phyloP scores from a whole-genome alignment of 192 early-diverging fungal genomes.

The Lunasporangiospora selenospora region DNA sequence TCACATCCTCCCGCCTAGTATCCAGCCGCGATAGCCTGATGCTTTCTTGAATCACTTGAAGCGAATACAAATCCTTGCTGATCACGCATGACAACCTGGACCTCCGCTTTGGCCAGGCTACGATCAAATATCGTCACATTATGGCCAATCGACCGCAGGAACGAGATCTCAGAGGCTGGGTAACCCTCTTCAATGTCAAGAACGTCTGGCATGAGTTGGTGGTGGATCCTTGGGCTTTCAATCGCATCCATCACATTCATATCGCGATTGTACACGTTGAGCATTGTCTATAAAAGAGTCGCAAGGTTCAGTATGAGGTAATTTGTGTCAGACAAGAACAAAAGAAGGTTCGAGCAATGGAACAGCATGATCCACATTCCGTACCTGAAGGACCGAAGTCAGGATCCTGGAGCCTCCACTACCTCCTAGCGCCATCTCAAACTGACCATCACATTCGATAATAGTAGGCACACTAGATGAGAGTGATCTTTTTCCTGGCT shows the following conservation, averaged over 20 bases:
- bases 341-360: too few relatives aligned
- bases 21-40: slow-evolving; percentile 64
- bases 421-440: slow-evolving; percentile 82
- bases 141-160: slow-evolving; percentile 19
- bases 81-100: slow-evolving; percentile 61
- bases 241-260: slow-evolving; percentile 75
- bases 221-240: slow-evolving; percentile 79
- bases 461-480: slow-evolving; percentile 72
- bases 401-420: slow-evolving; percentile 88
- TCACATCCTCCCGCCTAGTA: slow-evolving; percentile 46
- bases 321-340: neutral
- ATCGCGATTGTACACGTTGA: slow-evolving; percentile 78
- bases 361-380: too few relatives aligned
- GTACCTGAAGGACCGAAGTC: slow-evolving; percentile 68
- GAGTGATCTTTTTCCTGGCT: slow-evolving; percentile 85
- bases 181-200: slow-evolving; percentile 36
- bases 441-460: slow-evolving; percentile 66
- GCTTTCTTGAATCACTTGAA: slow-evolving; percentile 70
- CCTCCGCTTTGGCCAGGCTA: slow-evolving; percentile 46
- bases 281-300: slow-evolving; percentile 61
- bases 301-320: neutral
- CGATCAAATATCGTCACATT: slow-evolving; percentile 40
- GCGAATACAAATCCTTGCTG: slow-evolving; percentile 57
- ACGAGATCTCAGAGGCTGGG: slow-evolving; percentile 7
- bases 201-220: slow-evolving; percentile 87